Evolutionary conservation across 148 eudicot genomes (phyloP).

Genomic region (Selenicereus undatus): DNA sequence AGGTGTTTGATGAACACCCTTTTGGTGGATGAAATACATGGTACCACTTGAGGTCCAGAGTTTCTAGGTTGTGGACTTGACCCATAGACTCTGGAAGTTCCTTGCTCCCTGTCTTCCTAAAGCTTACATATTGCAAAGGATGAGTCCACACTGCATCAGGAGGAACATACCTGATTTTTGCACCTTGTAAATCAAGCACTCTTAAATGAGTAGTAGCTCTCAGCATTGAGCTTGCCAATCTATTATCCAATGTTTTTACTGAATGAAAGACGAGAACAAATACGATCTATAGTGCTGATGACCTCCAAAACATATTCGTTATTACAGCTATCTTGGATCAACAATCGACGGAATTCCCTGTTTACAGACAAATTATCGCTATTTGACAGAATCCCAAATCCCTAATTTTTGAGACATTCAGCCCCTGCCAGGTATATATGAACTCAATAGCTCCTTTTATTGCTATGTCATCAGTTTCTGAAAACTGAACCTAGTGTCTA

Average conservation of each 20-base stretch:
- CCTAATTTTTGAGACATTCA: not conserved
- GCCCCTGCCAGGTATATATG: conserved; percentile 18
- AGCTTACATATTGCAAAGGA: conserved; percentile 14
- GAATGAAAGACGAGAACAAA: conserved; percentile 7
- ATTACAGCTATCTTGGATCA: not conserved
- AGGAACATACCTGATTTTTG: not conserved
- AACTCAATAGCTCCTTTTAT: not conserved
- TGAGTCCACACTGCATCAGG: not conserved
- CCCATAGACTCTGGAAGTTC: not conserved
- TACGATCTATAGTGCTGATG: not conserved
- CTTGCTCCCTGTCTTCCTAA: not conserved
- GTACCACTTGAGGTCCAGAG: conserved; percentile 11
- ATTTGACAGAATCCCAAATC: not conserved
- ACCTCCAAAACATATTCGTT: not conserved
- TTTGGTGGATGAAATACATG: not conserved
- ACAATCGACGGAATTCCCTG: not conserved
- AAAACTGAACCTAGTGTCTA: conserved; percentile 9
- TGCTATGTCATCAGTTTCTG: not conserved
- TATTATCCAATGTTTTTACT: not conserved
- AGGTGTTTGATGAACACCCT: not conserved
- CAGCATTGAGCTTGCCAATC: not conserved
- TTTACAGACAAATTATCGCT: not conserved
- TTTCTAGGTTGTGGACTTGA: not conserved
- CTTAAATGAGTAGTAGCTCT: not conserved
- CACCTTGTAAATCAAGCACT: conserved; percentile 16